phyloP scores from a whole-genome alignment of 1,284 basidiomycete species.

The Fistulinella cinereoalba region DNA sequence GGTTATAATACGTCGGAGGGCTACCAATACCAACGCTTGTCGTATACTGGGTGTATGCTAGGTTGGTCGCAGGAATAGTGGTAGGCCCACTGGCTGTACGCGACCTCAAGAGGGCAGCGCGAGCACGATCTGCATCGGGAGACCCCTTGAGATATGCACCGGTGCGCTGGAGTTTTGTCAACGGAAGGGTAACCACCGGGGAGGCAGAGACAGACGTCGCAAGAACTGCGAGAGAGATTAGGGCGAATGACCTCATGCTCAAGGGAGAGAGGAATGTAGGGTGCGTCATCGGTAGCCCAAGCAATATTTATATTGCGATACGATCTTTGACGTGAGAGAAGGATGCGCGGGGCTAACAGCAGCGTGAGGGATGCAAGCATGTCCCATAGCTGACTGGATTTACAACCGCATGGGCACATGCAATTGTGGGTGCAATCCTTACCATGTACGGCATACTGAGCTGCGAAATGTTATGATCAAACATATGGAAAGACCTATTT shows the following conservation, averaged over 20 bases:
- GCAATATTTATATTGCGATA: slow-evolving; percentile 8
- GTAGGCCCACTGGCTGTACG: background rate
- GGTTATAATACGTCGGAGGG: slow-evolving; percentile 22
- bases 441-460: background rate
- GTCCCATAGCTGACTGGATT: background rate
- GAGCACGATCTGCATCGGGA: slow-evolving; percentile 22
- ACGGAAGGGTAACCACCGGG: slow-evolving; percentile 4
- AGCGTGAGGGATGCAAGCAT: background rate
- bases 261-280: background rate
- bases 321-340: background rate
- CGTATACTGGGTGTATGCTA: slow-evolving; percentile 21
- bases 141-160: slow-evolving; percentile 20
- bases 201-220: slow-evolving; percentile 14
- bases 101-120: slow-evolving; percentile 12
- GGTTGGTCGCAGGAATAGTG: slow-evolving; percentile 20
- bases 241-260: slow-evolving; percentile 16
- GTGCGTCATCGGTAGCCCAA: background rate
- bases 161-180: slow-evolving; percentile 12
- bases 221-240: slow-evolving; percentile 10
- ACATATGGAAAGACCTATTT: no score
- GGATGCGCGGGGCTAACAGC: background rate
- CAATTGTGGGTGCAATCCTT: no score
- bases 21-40: slow-evolving; percentile 24
- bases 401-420: background rate
- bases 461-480: no score